Percentiles rank a stretch among this genome's conserved stretches.
These are phyloP conservation scores for Coemansia sp. DNA, from an alignment of 192 early-diverging fungal genomes.

Conservation along the genomic window DNA sequence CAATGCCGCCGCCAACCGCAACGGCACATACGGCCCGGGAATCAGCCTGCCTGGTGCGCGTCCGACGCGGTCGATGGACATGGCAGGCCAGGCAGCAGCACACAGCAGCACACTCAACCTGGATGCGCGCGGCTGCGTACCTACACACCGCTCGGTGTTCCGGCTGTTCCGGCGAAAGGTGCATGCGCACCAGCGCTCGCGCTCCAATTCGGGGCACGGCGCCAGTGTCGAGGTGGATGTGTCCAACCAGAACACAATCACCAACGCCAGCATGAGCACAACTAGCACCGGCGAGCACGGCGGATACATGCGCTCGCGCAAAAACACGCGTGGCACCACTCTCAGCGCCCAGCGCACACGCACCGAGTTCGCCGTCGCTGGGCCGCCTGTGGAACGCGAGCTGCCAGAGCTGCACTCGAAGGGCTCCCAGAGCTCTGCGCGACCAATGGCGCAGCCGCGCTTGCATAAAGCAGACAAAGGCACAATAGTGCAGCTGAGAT, in stretches of 20 bases:
- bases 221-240: background rate
- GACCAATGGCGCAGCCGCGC: constrained; percentile 30
- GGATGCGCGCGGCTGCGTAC: constrained; percentile 42
- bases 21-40: constrained; percentile 25
- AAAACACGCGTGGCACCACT: constrained; percentile 36
- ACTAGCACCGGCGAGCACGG: constrained; percentile 37
- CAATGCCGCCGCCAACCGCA: constrained; percentile 7
- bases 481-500: constrained; percentile 57
- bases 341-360: constrained; percentile 53
- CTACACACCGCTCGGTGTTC: constrained; percentile 44
- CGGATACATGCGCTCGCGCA: constrained; percentile 51
- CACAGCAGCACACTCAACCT: constrained; percentile 13
- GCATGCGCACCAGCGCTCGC: constrained; percentile 19
- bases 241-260: constrained; percentile 24
- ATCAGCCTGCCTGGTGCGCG: constrained; percentile 9
- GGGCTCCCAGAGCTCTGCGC: constrained; percentile 12
- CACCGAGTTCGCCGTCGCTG: constrained; percentile 45
- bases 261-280: constrained; percentile 18
- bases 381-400: constrained; percentile 20
- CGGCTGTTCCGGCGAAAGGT: constrained; percentile 42
- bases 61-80: constrained; percentile 13
- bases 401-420: constrained; percentile 1
- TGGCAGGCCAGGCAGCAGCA: background rate
- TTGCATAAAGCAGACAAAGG: constrained; percentile 48
- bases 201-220: background rate